Conservation (phyloP, 192 early-diverging fungal species). For the Blastocladiella britannica region DNA sequence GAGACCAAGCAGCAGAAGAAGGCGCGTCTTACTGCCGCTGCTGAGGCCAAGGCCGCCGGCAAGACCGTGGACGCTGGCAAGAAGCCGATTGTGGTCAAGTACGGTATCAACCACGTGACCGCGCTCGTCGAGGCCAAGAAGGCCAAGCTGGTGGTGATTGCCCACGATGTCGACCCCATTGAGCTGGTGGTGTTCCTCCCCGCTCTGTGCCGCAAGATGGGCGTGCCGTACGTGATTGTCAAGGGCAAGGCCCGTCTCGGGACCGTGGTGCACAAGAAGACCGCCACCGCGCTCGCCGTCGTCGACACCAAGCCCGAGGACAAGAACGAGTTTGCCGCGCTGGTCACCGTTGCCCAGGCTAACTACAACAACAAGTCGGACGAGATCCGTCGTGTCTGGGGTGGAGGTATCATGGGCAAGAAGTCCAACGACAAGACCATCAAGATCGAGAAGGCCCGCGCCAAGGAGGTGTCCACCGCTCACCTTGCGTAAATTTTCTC, state of each 20-base stretch:
- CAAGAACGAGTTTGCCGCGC: conserved; percentile 68
- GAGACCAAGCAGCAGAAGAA: conserved; percentile 95
- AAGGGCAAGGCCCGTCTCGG: conserved; percentile 98
- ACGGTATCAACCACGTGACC: conserved; percentile 99
- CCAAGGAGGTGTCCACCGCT: conserved; percentile 5
- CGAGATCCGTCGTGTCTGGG: conserved; percentile 77
- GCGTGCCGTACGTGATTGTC: conserved; percentile 96
- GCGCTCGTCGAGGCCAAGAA: conserved; percentile 96
- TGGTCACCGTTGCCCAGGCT: conserved; percentile 79
- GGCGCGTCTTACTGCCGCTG: conserved; percentile 67
- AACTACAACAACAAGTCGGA: conserved; percentile 94
- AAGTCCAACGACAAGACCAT: conserved; percentile 68
- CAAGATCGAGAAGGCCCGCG: conserved; percentile 43
- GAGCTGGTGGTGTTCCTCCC: conserved; percentile 98
- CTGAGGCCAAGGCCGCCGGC: conserved; percentile 68
- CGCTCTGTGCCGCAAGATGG: conserved; percentile 99
- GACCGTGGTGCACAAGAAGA: conserved; percentile 99
- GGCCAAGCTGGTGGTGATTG: conserved; percentile 96
- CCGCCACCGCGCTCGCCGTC: conserved; percentile 86
- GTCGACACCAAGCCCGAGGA: conserved; percentile 87
- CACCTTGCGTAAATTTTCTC: background rate
- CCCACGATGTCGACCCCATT: conserved; percentile 98
- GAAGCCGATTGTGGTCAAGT: conserved; percentile 94
- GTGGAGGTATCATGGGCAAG: conserved; percentile 93
- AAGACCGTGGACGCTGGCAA: conserved; percentile 66